phyloP scores from a whole-genome alignment of 2,329 filamentous ascomycete genomes.

The Ceratocystis cubensis region DNA sequence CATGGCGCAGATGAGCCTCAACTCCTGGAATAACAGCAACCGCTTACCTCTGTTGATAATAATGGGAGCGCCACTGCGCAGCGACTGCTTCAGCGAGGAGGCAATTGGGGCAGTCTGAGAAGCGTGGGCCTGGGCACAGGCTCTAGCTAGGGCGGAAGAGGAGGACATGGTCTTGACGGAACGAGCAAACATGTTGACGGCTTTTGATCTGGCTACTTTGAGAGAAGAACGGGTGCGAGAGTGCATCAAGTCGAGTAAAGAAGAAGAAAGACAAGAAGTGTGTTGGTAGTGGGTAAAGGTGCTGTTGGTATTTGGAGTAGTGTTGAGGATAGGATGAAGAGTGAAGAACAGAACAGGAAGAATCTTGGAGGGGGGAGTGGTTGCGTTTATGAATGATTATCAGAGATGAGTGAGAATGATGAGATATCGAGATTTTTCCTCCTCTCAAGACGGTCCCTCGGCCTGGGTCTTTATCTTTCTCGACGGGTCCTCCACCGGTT shows the following conservation, averaged over 20 bases:
- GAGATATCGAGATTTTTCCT: not conserved
- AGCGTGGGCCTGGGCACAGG: not conserved
- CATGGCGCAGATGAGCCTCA: not conserved
- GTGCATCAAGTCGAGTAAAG: slow-evolving; percentile 4
- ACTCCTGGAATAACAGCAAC: not conserved
- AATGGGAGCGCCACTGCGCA: slow-evolving; percentile 6
- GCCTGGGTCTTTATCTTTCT: slow-evolving; percentile 1
- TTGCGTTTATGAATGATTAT: not conserved
- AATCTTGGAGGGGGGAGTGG: not conserved
- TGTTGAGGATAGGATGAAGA: not conserved
- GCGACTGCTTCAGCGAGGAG: slow-evolving; percentile 1
- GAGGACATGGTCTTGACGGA: slow-evolving; percentile 16
- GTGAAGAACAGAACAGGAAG: not conserved
- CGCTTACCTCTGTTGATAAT: slow-evolving; percentile 1
- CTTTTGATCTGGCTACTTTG: slow-evolving; percentile 4
- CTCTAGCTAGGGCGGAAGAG: slow-evolving; percentile 9
- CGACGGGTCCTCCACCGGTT: not conserved
- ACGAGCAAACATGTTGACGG: slow-evolving; percentile 18
- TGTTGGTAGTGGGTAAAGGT: not conserved
- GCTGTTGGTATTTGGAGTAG: not conserved
- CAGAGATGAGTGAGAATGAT: not conserved
- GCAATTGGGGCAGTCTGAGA: slow-evolving; percentile 5
- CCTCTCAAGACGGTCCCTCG: not conserved
- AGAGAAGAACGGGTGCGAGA: not conserved
- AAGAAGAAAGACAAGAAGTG: not conserved